Evolutionary conservation across 352 stramenopile species (phyloP), one percentile per base, ranked within the genome.

Genomic region (Pilasporangium apinafurcum): DNA sequence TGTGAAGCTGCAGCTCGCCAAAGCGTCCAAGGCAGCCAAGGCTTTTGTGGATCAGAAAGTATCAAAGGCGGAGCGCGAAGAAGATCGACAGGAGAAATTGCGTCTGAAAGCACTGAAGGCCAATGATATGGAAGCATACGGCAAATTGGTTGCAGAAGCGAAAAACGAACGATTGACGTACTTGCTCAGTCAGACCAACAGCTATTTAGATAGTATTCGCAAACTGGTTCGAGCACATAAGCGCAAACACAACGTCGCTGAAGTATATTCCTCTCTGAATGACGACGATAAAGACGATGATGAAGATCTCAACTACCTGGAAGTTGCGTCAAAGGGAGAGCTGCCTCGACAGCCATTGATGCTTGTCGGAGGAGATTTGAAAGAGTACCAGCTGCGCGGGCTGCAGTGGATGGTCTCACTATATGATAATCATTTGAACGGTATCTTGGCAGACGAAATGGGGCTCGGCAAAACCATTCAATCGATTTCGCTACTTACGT

Each of bases 351-450:
- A 99, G 74, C 96, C 96, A 0, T 78, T 83, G 48, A 97, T 95
- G 78, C 96, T 99, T 21, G 93, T 98, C 37, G 94, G 94, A 56
- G 96, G 96, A 5, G 84, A 91, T 37, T 58, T 99, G 44, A 98
- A 98, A 46, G 82, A 96, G 39, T 99, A 99, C 59, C 97, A 99
- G 67, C 46, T 99, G 34, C 95, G 98, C 44, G 96, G 96, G 16
- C 65, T 99, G 33, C 98, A 99, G 65, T 99, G 97, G 97, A 98
- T 99, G 94, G 96, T 99, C 33, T 95, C 96, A 26, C 74, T 99
- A 22, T 96, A 98, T 39, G 85, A 99, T 54, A 98, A 98, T 55
- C 93, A 97, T 36, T 65, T 99, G 36, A 99, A 99, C 68, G 96
- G 96, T 22, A 99, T 99, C 52, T 62, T 99, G 29, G 96, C 96